Evolutionary conservation across 148 eudicot species (phyloP), one percentile per base, ranked within the genome.

Genomic region (Vaccinium darrowii): DNA sequence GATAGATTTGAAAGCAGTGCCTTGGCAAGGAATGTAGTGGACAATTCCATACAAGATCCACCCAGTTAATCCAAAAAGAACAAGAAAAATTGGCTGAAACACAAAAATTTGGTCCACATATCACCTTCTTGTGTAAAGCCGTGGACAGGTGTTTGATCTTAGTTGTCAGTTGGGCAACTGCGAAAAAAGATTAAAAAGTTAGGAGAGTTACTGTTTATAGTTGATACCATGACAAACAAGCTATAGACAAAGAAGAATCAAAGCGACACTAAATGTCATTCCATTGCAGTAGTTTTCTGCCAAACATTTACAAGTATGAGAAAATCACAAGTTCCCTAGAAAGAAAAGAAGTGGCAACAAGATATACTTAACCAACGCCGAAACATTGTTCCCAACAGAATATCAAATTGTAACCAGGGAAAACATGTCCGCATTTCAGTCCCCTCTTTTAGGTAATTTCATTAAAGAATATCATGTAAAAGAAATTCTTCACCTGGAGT

Each of bases 111-210:
- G 15, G 30, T 60, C 76, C 5, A 43, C 13, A 39, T 81, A 85
- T 79, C 52, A 93, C 96, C 96, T 93, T 93, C 85, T 91, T 92
- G 85, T 91, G 91, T 84, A 93, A 82, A 84, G 76, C 88, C 9
- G 88, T 65, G 25, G 92, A 80, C 1, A 93, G 91, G 78, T 93
- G 91, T 76, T 87, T 90, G 76, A 93, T 93, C 89, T 93, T 92
- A 56, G 93, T 91, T 23, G 94, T 93, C 80, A 93, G 88, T 71
- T 90, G 94, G 67, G 96, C 96, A 85, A 93, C 96, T 93, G 94
- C 84, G 85, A 84, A 65, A 63, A 11, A 86, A 84, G 63, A 43
- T 43, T 27, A 7, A 51, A 81, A 12, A 58, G 65, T 36, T 56
- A 11, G 78, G n/a, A 30, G 50, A 78, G 39, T 74, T 9, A 13